Conservation (phyloP, 1,139 yeast genomes). For the Blastobotrys buckinghamii region DNA sequence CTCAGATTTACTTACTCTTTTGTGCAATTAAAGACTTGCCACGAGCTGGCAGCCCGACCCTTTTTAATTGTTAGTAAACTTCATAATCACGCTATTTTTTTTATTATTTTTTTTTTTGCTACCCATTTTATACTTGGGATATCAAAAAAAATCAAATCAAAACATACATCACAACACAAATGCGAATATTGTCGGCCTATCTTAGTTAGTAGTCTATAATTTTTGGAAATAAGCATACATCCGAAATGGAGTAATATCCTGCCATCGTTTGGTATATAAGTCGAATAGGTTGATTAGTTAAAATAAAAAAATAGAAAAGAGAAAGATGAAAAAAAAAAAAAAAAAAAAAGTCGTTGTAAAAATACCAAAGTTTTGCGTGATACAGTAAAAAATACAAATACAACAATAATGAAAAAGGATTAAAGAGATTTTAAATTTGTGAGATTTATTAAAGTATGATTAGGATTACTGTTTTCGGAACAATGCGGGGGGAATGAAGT, state of each 20-base stretch:
- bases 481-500: not conserved
- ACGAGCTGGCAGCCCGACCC: conserved; percentile 65
- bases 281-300: not conserved
- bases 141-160: not conserved
- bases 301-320: not conserved
- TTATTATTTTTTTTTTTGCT: not conserved
- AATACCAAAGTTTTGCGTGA: not conserved
- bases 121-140: not conserved
- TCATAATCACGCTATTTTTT: not conserved
- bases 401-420: not conserved
- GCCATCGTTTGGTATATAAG: conserved; percentile 1
- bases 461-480: not conserved
- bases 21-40: conserved; percentile 80
- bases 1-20: conserved; percentile 39
- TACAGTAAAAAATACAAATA: not conserved
- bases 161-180: conserved; percentile 38
- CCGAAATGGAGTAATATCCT: conserved; percentile 6
- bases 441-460: too few species aligned
- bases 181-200: conserved; percentile 28
- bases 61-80: conserved; percentile 9
- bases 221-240: not conserved
- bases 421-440: too few species aligned
- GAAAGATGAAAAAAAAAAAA: not conserved
- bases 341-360: not conserved
- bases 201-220: not conserved